Percentiles rank a stretch among this genome's conserved stretches.
Evolutionary conservation across 75 land plant genomes (phyloP).

Genomic region (Pseudotsuga menziesii): DNA sequence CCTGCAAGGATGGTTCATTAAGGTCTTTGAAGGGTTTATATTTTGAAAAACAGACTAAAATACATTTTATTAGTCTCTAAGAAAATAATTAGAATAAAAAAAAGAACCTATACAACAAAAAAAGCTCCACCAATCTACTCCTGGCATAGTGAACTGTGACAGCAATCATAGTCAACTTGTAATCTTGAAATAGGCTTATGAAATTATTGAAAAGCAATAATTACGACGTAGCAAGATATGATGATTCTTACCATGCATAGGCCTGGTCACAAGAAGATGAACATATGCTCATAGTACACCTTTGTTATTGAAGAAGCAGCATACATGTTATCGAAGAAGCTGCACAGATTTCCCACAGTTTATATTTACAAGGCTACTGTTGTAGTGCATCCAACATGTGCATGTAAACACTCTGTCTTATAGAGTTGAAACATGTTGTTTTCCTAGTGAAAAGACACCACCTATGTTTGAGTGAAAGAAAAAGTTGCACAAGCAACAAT

Average conservation of each 20-base stretch:
- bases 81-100: neutral
- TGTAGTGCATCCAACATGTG: neutral
- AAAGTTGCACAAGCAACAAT: neutral
- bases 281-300: neutral
- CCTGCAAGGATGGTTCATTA: too few species aligned
- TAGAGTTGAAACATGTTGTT: neutral
- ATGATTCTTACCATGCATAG: neutral
- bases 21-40: too few species aligned
- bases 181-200: neutral
- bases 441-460: neutral
- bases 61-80: too few species aligned
- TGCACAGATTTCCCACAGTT: neutral
- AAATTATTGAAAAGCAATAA: neutral
- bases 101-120: neutral
- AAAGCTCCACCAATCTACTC: neutral
- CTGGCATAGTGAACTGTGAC: neutral
- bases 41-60: too few species aligned
- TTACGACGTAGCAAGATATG: neutral
- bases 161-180: neutral
- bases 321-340: neutral
- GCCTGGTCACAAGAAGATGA: neutral
- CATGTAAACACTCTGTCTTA: neutral
- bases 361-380: neutral
- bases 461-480: neutral
- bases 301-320: neutral